phyloP scores from a whole-genome alignment of 495 filamentous ascomycete genomes.

The Chaetomium cochliodes region DNA sequence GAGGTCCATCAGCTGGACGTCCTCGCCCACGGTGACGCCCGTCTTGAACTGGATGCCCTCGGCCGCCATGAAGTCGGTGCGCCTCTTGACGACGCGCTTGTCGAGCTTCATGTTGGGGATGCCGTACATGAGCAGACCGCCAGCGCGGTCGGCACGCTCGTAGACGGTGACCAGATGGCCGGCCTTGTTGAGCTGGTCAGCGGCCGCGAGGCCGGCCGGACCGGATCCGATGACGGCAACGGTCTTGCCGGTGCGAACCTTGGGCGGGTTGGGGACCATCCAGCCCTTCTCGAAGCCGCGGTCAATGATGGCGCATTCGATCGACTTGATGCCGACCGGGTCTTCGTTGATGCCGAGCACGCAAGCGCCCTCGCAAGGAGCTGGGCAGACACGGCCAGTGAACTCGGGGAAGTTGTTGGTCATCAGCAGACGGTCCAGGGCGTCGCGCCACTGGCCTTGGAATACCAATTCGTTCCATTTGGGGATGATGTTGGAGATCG shows the following conservation, averaged over 20 bases:
- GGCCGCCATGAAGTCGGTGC: conserved; percentile 91
- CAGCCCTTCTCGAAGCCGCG: conserved; percentile 99
- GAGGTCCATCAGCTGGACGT: conserved; percentile 72
- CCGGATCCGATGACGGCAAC: conserved; percentile 94
- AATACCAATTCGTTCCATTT: conserved; percentile 99
- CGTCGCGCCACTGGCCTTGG: conserved; percentile 85
- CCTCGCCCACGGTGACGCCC: conserved; percentile 74
- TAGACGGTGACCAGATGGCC: conserved; percentile 92
- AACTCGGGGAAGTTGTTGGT: conserved; percentile 99
- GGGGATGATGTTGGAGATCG: conserved; percentile 98
- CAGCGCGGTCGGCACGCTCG: conserved; percentile 89
- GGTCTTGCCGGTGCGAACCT: conserved; percentile 82
- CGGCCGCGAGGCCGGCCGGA: conserved; percentile 85
- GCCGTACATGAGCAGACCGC: conserved; percentile 96
- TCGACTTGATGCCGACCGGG: conserved; percentile 97
- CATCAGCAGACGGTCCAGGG: conserved; percentile 91
- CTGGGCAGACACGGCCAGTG: conserved; percentile 96
- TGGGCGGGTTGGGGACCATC: conserved; percentile 86
- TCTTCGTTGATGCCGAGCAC: conserved; percentile 98
- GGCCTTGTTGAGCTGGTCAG: conserved; percentile 93
- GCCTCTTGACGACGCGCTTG: conserved; percentile 95
- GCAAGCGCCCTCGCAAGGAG: conserved; percentile 96
- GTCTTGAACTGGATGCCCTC: conserved; percentile 87
- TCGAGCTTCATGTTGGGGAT: conserved; percentile 99
- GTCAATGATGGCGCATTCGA: conserved; percentile 99